Base-by-base conservation (phyloP, 2,329 filamentous ascomycete genomes). In the Calonectria multiphialidica region DNA sequence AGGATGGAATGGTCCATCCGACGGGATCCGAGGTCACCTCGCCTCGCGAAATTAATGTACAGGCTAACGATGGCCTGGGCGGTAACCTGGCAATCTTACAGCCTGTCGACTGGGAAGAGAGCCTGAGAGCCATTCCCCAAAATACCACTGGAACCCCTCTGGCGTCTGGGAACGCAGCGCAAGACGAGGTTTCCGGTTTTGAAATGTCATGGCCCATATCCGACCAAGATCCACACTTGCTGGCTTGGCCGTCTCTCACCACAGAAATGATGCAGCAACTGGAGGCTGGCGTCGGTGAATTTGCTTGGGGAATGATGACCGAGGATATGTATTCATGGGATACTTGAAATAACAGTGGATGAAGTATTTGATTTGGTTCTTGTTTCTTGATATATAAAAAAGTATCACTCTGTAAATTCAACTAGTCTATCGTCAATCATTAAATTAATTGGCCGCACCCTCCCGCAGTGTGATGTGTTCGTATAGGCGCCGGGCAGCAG, bases 401-500 rank as follows among this genome's bases (percentile, higher is more conserved):
- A 30, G 5, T 30, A 30, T 30, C 28, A 30, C 5, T 25, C 40
- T 18, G 35, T 18, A 40, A 30, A 21, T 35, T 21, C 30, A 30
- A 28, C 5, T 59, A 42, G 4, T 40, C 53, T 28, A 59, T 15
- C n/a, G 7, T 59, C 23, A 10, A 47, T 47, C 21, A 47, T 47
- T 45, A 47, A 47, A 23, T 59, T 13, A 59, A 28, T 42, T 59
- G 25, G 21, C 33, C 1, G 1, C 33, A 5, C 35, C 57, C 9
- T n/a, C 40, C 2, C 40, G 40, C 16, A 62, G 25, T 23, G 8
- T 53, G 35, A 53, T 53, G 1, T 75, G 80, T 15, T 81, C 77
- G 1, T 77, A 53, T 8, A 82, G 44, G 9, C 74, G 70, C 13
- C 73, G 64, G 0, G 75, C 80, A 1, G 81, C 81, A 1, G 78